Evolutionary conservation across 176 grass and related monocot genomes (phyloP).

Genomic region (Eragrostis nindensis): DNA sequence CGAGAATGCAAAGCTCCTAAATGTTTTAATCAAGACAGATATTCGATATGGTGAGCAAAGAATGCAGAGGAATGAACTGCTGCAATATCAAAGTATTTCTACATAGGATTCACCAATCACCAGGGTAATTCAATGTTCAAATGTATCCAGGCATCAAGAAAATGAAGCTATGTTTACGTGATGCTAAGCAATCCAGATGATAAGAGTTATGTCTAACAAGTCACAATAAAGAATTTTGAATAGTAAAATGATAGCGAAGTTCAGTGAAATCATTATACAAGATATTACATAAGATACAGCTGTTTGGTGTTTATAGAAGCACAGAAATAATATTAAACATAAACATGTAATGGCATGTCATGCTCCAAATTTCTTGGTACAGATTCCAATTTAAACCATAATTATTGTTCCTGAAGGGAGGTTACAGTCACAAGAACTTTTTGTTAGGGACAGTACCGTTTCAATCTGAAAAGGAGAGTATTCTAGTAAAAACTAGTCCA

Average conservation of each 20-base stretch:
- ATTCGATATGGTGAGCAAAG: conserved; percentile 17
- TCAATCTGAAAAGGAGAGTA: not conserved
- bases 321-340: not conserved
- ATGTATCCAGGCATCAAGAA: not conserved
- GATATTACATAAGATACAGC: not conserved
- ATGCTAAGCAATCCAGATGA: not conserved
- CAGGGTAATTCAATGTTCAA: not conserved
- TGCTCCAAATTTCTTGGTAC: not conserved
- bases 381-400: not conserved
- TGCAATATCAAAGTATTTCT: not conserved
- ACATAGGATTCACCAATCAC: not conserved
- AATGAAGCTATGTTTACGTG: not conserved
- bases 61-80: conserved; percentile 12
- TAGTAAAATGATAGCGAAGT: not conserved
- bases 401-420: not conserved
- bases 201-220: not conserved
- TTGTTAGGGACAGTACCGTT: not conserved
- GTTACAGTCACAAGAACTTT: not conserved
- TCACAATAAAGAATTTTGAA: not conserved
- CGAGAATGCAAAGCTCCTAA: conserved; percentile 43
- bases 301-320: not conserved
- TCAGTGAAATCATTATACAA: conserved; percentile 8
- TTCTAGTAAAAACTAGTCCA: not conserved
- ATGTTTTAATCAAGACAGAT: conserved; percentile 38
- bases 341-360: not conserved